Conservation (phyloP, 345 rosid genomes). For the Syzygium oleosum region DNA sequence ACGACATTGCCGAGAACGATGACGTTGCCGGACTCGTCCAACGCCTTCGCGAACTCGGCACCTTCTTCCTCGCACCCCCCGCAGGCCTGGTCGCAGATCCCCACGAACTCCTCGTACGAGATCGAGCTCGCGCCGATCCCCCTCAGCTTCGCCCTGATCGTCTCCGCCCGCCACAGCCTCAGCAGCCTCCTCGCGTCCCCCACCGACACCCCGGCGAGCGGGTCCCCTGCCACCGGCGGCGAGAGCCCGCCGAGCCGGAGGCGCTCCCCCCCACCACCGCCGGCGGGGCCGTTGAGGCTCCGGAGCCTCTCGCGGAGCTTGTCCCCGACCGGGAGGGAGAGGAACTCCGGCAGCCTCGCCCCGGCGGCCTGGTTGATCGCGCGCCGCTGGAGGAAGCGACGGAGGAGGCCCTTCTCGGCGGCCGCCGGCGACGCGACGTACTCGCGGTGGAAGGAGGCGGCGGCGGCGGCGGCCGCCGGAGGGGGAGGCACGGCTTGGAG, state of each 20-base stretch:
- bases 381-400: conserved; percentile 35
- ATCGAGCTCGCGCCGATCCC: conserved; percentile 39
- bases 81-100: conserved; percentile 43
- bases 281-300: conserved; percentile 10
- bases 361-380: conserved; percentile 8
- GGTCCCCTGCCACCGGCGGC: conserved; percentile 2
- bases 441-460: conserved; percentile 17
- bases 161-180: conserved; percentile 49
- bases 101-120: conserved; percentile 33
- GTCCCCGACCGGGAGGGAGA: conserved; percentile 42
- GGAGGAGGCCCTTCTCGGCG: conserved; percentile 23
- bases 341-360: conserved; percentile 15
- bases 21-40: conserved; percentile 66
- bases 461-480: background rate
- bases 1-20: conserved; percentile 64
- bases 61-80: conserved; percentile 35
- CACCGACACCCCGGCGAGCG: conserved; percentile 22
- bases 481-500: background rate
- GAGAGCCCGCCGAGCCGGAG: conserved; percentile 12
- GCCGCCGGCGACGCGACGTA: conserved; percentile 29
- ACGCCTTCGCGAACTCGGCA: conserved; percentile 37
- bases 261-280: background rate
- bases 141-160: conserved; percentile 45
- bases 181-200: conserved; percentile 53
- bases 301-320: conserved; percentile 38